These are phyloP conservation scores for Cladosporium sp. DNA, from an alignment of 2,329 filamentous ascomycete species.

Conservation along the genomic window DNA sequence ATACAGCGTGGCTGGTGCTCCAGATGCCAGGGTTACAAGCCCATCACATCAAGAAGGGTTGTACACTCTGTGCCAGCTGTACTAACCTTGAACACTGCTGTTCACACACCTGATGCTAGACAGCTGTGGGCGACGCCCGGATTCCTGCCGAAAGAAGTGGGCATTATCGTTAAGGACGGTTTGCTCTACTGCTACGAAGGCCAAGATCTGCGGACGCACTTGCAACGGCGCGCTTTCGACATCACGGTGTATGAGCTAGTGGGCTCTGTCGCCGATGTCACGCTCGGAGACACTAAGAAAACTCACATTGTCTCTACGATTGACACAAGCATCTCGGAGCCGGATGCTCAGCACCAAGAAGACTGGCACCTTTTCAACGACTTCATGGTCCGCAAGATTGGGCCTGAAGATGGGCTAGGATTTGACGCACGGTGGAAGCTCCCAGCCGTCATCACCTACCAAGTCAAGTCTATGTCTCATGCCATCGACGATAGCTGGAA, in stretches of 20 bases:
- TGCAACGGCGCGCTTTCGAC: constrained; percentile 71
- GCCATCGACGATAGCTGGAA: constrained; percentile 83
- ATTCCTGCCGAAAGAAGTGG: constrained; percentile 91
- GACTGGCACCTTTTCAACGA: constrained; percentile 98
- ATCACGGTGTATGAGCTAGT: constrained; percentile 88
- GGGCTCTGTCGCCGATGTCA: constrained; percentile 83
- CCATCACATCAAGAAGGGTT: constrained; percentile 75
- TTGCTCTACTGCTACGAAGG: constrained; percentile 94
- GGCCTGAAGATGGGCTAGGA: constrained; percentile 74
- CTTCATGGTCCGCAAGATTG: constrained; percentile 78
- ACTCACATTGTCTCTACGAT: constrained; percentile 87
- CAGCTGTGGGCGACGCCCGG: constrained; percentile 82
- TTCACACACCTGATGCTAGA: constrained; percentile 66
- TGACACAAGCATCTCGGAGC: constrained; percentile 67
- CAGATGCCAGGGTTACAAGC: constrained; percentile 84
- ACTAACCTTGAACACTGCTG: constrained; percentile 78
- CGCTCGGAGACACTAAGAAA: constrained; percentile 76
- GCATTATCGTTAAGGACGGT: constrained; percentile 82
- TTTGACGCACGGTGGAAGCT: constrained; percentile 92
- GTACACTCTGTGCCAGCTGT: constrained; percentile 77
- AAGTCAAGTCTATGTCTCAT: constrained; percentile 74
- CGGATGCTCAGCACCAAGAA: constrained; percentile 52
- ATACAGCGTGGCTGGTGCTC: constrained; percentile 91
- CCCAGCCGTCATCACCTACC: constrained; percentile 80
- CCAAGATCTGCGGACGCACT: constrained; percentile 72